These are phyloP conservation scores for Erodium chrysanthum DNA, from an alignment of 441 rosid species.

Conservation along the genomic window DNA sequence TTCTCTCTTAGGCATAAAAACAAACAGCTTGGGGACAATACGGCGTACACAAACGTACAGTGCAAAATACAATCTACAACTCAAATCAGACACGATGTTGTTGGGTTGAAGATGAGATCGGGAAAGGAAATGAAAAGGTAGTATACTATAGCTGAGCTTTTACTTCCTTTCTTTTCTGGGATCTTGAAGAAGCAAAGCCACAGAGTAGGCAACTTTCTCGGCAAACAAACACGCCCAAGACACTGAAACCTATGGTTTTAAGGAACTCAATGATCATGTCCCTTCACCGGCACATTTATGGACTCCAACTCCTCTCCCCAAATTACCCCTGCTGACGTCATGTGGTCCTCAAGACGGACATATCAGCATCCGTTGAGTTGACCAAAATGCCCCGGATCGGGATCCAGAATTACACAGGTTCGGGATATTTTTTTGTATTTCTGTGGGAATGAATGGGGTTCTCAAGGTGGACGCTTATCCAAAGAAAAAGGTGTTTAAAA, in stretches of 20 bases:
- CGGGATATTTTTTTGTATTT: too few relatives aligned
- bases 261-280: conserved; percentile 1
- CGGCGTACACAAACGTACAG: background rate
- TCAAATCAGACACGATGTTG: too few relatives aligned
- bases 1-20: background rate
- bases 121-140: too few relatives aligned
- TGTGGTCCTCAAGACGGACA: background rate
- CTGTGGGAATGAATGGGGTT: background rate
- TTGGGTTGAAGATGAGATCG: background rate
- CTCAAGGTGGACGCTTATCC: background rate
- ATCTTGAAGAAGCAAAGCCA: too few relatives aligned
- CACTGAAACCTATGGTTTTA: conserved; percentile 8
- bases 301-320: background rate
- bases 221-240: conserved; percentile 10
- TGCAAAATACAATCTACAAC: too few relatives aligned
- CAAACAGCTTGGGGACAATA: conserved; percentile 14
- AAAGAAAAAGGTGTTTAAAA: background rate
- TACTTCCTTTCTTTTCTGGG: background rate
- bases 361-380: background rate
- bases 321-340: conserved; percentile 14
- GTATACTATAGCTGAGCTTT: background rate
- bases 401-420: background rate
- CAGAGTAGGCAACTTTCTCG: background rate
- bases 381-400: conserved; percentile 12
- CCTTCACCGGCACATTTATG: background rate